Evolutionary conservation across 2,329 filamentous ascomycete species (phyloP).

Genomic region (Rhinocladiella mackenziei): DNA sequence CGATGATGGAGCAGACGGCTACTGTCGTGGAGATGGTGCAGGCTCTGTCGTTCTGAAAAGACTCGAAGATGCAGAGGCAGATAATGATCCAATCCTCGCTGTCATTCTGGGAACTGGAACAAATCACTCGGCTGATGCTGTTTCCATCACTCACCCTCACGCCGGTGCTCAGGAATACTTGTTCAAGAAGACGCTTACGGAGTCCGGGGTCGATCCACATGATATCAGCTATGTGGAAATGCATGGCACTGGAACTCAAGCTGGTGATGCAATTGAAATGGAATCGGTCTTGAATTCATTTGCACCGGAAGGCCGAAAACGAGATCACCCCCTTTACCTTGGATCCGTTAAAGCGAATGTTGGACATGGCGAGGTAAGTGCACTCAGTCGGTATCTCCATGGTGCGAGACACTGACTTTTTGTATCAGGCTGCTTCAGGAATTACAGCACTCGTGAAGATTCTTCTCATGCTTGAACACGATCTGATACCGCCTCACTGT

Average conservation of each 20-base stretch:
- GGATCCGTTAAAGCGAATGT: slow-evolving; percentile 64
- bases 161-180: slow-evolving; percentile 31
- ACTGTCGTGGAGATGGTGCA: slow-evolving; percentile 51
- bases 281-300: slow-evolving; percentile 65
- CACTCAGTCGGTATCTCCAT: not conserved
- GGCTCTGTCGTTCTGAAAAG: slow-evolving; percentile 50
- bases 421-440: slow-evolving; percentile 20
- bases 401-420: not conserved
- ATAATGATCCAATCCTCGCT: slow-evolving; percentile 47
- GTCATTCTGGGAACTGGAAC: slow-evolving; percentile 42
- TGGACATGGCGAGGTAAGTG: slow-evolving; percentile 53
- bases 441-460: slow-evolving; percentile 56
- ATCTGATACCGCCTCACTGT: slow-evolving; percentile 58
- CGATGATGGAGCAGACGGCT: slow-evolving; percentile 50
- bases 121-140: slow-evolving; percentile 47
- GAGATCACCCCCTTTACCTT: slow-evolving; percentile 53
- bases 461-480: slow-evolving; percentile 59
- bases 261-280: slow-evolving; percentile 80
- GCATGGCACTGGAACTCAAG: slow-evolving; percentile 85
- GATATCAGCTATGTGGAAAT: slow-evolving; percentile 83
- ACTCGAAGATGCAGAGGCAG: slow-evolving; percentile 48
- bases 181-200: slow-evolving; percentile 41
- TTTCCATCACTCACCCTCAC: slow-evolving; percentile 36
- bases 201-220: slow-evolving; percentile 55
- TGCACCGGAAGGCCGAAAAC: slow-evolving; percentile 39